A percentile compares a stretch with the other conserved stretches of the same genome.
phyloP scores from a whole-genome alignment of 495 filamentous ascomycete genomes.

The Margaritispora aquatica region DNA sequence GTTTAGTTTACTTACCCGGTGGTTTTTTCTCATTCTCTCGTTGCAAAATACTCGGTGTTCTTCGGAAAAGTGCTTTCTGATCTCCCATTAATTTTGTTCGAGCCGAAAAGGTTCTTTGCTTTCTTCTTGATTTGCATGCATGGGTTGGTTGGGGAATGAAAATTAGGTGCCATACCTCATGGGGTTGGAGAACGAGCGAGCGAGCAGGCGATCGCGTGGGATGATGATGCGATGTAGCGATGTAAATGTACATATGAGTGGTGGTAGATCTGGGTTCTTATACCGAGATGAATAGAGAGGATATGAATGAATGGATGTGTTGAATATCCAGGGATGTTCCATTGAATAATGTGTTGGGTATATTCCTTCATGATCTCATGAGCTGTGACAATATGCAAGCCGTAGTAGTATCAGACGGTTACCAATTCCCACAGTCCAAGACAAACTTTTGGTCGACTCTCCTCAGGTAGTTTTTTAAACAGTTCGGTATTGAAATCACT shows the following conservation, averaged over 20 bases:
- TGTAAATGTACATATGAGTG: neutral
- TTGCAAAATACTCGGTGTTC: neutral
- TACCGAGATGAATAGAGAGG: neutral
- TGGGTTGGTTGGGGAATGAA: neutral
- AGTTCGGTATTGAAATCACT: no score
- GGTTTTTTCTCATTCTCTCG: neutral
- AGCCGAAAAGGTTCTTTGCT: no score
- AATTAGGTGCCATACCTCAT: neutral
- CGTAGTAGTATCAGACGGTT: no score
- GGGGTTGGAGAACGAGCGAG: neutral
- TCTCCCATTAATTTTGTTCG: neutral
- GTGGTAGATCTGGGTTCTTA: neutral
- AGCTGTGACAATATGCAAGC: no score
- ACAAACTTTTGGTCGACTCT: no score
- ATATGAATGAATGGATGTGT: neutral
- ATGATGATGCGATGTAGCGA: neutral
- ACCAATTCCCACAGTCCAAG: no score
- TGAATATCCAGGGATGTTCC: no score
- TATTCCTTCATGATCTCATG: no score
- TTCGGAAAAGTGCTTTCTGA: constrained; percentile 3
- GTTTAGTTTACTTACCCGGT: neutral
- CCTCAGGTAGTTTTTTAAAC: no score
- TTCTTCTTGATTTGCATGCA: no score
- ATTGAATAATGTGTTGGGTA: no score
- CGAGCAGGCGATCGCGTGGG: neutral